Conservation (phyloP, 1,284 basidiomycete genomes). For the Lignosus rhinocerotis region DNA sequence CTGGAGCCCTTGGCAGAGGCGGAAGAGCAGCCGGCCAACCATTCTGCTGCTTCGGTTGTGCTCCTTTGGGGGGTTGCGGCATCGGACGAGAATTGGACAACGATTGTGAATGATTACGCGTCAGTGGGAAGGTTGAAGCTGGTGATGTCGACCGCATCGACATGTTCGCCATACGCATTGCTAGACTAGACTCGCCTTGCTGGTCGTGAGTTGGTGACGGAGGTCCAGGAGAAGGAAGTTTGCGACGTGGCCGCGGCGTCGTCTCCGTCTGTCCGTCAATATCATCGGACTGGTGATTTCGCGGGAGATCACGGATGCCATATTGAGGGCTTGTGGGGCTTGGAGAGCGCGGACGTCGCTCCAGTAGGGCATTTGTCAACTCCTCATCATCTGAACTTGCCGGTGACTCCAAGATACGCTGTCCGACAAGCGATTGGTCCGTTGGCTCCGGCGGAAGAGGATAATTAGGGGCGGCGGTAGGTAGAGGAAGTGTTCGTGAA, state of each 20-base stretch:
- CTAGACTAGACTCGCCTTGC: slow-evolving; percentile 8
- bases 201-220: neutral
- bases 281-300: neutral
- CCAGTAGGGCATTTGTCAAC: slow-evolving; percentile 27
- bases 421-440: neutral
- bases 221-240: slow-evolving; percentile 16
- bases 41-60: slow-evolving; percentile 12
- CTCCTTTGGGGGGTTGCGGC: slow-evolving; percentile 16
- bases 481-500: slow-evolving; percentile 23
- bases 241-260: slow-evolving; percentile 1
- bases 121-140: slow-evolving; percentile 3
- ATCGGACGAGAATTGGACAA: slow-evolving; percentile 15
- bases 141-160: slow-evolving; percentile 10
- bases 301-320: slow-evolving; percentile 27
- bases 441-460: slow-evolving; percentile 16
- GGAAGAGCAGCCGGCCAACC: slow-evolving; percentile 32
- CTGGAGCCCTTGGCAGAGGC: slow-evolving; percentile 33
- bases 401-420: slow-evolving; percentile 18
- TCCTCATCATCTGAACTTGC: slow-evolving; percentile 32
- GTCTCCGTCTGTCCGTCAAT: neutral
- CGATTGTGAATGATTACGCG: slow-evolving; percentile 13
- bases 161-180: slow-evolving; percentile 16
- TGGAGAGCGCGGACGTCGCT: slow-evolving; percentile 24
- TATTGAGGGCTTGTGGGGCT: slow-evolving; percentile 36
- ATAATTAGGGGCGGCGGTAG: slow-evolving; percentile 18